Base-by-base conservation (phyloP, 1,139 yeast genomes). In the Zhuliangozyma parablackwelliae region DNA sequence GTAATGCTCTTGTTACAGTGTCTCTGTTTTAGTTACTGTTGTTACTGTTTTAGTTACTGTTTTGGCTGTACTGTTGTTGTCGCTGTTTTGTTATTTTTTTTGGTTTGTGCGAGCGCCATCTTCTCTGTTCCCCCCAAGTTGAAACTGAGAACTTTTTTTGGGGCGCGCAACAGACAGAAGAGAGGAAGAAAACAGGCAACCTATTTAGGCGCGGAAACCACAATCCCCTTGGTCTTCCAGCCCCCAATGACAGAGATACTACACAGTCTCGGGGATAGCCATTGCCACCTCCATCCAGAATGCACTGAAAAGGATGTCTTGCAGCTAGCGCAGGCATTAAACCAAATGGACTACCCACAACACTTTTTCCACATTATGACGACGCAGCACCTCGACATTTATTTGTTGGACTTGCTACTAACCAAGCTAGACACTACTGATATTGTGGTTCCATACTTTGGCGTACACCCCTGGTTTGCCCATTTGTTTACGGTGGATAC, bases 401-500 rank as follows among this genome's bases (percentile, higher is more conserved):
- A 57, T 7, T 48, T 62, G 37, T 55, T 76, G 16, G 60, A 61
- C 35, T 33, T 41, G 7, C 41, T 73, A 26, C 58, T 66, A 7
- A 57, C 51, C 2, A 47, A 50, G 9, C 40, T 57, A 3, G 45
- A 45, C 1, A 55, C 56, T 5, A 46, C 44, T 6, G 32, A 45
- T 3, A 32, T 49, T 24, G 59, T 83, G 1, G 58, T 72, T 1
- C 82, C 92, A 0, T 78, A 82, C 36, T 82, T 80, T 54, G 98
- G 97, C 0, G 67, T 87, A 5, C 97, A 92, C 56, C 97, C 97
- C 0, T 90, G 97, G 97, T 88, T 76, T 51, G 61, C 79, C 2
- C 95, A 90, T 57, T 49, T 82, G 25, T 81, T 79, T 44, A 63
- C 75, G 8, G 36, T 35, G 3, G 39, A 33, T 2, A 46, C 37